Evolutionary conservation across 2,329 filamentous ascomycete species (phyloP), one percentile per base, ranked within the genome.

Genomic region (Xylariales sp.): DNA sequence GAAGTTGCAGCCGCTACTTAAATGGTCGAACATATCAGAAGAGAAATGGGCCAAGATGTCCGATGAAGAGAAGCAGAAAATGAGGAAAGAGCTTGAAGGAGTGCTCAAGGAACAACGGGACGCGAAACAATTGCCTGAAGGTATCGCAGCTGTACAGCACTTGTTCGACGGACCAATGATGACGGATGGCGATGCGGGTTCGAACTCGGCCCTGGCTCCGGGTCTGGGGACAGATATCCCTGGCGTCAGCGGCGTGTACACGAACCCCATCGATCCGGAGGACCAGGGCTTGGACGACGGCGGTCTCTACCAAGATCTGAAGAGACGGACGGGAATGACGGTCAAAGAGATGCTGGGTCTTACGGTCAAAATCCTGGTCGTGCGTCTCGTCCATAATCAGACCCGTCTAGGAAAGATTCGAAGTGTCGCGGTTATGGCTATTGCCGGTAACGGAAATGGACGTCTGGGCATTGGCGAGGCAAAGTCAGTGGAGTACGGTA

Each of bases 371-470:
- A 72, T 76, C 35, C 68, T 98, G 34, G 85, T 95, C 34, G 58
- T 60, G 4, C 86, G 91, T 57, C 65, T 67, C 29, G 93, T 98
- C 45, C 73, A 79, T 50, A 97, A 98, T 68, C 91, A 97, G 74
- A 97, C 93, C 16, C 86, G 91, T 70, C 80, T 98, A 66, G 93
- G 93, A 60, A 98, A 97, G 74, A 84, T 98, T 45, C 75, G 76
- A 52, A 87, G 84, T 62, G 56, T 74, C 29, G 94, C 91, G 56
- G 74, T 80, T 53, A 68, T 97, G 46, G 82, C 82, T 29, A 82
- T 96, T 52, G 90, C 89, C 5, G 93, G 93, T 39, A 95, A 97
- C 65, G 77, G 80, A 44, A 78, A 93, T 51, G 93, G 93, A 12
- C 76, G 91, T 56, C 66, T 98, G 22, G 93, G 93, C 9, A 74